Conservation (phyloP, 2,329 filamentous ascomycete species). For the Neofusicoccum parvum region DNA sequence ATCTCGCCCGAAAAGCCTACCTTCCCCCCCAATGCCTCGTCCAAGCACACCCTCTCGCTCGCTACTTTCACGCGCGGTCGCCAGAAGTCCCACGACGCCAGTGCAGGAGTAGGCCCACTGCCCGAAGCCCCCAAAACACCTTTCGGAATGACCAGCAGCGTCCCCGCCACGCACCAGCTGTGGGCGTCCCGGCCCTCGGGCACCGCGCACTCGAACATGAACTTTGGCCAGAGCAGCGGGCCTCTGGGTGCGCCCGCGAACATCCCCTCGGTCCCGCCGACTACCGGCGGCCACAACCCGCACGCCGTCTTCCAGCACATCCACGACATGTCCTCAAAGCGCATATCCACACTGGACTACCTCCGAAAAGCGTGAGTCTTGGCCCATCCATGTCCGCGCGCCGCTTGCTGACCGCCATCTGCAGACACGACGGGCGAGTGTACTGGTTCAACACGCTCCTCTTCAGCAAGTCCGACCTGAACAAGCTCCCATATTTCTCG, state of each 20-base stretch:
- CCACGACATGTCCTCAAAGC: conserved; percentile 84
- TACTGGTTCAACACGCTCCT: conserved; percentile 99
- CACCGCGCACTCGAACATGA: conserved; percentile 16
- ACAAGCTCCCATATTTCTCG: conserved; percentile 83
- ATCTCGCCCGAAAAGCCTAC: conserved; percentile 38
- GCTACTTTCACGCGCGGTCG: conserved; percentile 38
- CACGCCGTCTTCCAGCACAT: conserved; percentile 66
- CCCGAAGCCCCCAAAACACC: conserved; percentile 2
- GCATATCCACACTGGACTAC: conserved; percentile 93
- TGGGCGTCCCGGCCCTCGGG: conserved; percentile 16
- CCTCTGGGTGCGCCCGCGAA: conserved; percentile 7
- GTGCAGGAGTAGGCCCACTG: conserved; percentile 22
- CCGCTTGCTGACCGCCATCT: background rate
- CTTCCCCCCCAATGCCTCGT: conserved; percentile 27
- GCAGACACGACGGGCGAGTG: conserved; percentile 85
- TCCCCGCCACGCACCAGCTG: background rate
- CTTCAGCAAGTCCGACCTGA: conserved; percentile 80
- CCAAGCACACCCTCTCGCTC: conserved; percentile 41
- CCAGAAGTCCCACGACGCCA: conserved; percentile 40
- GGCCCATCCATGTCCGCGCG: background rate
- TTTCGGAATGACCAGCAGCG: conserved; percentile 13
- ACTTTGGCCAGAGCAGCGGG: background rate
- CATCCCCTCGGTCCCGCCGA: conserved; percentile 28
- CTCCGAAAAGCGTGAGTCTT: conserved; percentile 79
- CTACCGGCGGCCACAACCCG: conserved; percentile 49